These are phyloP conservation scores for Rhizopogon roseolus DNA, from an alignment of 768 basidiomycete species.

Conservation along the genomic window DNA sequence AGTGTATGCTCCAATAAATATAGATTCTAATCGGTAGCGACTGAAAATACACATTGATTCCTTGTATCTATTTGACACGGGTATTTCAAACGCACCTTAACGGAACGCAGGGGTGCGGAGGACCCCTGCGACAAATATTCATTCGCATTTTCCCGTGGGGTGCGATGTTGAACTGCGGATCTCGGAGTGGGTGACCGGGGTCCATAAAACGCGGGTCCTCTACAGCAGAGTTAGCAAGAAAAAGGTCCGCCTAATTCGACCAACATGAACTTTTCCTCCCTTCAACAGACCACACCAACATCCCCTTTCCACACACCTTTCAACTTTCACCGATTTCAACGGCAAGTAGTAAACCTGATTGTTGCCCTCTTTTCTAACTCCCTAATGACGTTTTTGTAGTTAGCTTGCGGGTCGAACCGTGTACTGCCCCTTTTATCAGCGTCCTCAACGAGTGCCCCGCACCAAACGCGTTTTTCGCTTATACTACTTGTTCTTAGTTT, in stretches of 20 bases:
- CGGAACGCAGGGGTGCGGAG: neutral
- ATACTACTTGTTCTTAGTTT: conserved; percentile 4
- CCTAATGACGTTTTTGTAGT: conserved; percentile 1
- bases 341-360: conserved; percentile 4
- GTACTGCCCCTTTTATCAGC: conserved; percentile 27
- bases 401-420: conserved; percentile 3
- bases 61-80: no score
- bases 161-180: neutral
- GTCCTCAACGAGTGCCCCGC: conserved; percentile 18
- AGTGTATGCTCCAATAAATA: no score
- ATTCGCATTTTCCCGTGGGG: neutral
- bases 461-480: conserved; percentile 7
- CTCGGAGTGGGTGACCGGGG: conserved; percentile 16
- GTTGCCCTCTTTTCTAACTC: conserved; percentile 4
- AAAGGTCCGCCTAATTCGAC: conserved; percentile 55
- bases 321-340: conserved; percentile 6
- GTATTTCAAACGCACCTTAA: neutral
- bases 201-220: conserved; percentile 17
- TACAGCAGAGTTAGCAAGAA: conserved; percentile 18
- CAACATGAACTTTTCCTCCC: conserved; percentile 45
- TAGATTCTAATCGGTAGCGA: neutral
- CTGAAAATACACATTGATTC: no score
- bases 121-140: neutral
- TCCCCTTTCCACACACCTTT: conserved; percentile 8
- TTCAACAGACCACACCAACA: conserved; percentile 33